These are phyloP conservation scores for Puccinia polysora DNA, from an alignment of 1,284 basidiomycete genomes.

Conservation along the genomic window DNA sequence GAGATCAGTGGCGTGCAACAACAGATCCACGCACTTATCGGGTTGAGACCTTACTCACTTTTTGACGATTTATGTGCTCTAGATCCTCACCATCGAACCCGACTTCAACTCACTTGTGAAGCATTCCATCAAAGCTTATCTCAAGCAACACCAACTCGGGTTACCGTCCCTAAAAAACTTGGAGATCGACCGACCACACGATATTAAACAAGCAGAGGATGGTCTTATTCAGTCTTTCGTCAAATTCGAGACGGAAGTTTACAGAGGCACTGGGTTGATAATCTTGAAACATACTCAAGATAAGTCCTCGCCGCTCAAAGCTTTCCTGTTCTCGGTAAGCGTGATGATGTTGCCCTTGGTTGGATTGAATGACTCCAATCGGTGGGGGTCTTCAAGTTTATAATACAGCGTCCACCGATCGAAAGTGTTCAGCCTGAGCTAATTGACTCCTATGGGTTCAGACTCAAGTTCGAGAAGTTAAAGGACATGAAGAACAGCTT, in stretches of 20 bases:
- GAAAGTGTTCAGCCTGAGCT: not conserved
- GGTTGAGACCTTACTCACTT: not conserved
- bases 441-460: not conserved
- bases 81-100: constrained; percentile 35
- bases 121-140: constrained; percentile 24
- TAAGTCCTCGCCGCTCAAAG: not conserved
- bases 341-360: not conserved
- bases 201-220: not conserved
- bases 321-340: constrained; percentile 23
- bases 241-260: constrained; percentile 23
- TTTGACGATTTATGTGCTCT: not conserved
- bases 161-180: constrained; percentile 21
- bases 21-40: no score
- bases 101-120: constrained; percentile 34
- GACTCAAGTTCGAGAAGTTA: constrained; percentile 39
- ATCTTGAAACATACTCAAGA: not conserved
- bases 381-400: not conserved
- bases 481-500: constrained; percentile 30
- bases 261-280: constrained; percentile 24
- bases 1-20: no score
- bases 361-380: not conserved
- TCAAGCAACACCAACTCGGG: constrained; percentile 2
- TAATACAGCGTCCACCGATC: not conserved
- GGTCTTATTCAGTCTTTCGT: constrained; percentile 10
- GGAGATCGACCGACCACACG: not conserved